Percentiles rank a stretch among this genome's conserved stretches.
Conservation (phyloP, 345 rosid genomes). For the Arabis alpina region DNA sequence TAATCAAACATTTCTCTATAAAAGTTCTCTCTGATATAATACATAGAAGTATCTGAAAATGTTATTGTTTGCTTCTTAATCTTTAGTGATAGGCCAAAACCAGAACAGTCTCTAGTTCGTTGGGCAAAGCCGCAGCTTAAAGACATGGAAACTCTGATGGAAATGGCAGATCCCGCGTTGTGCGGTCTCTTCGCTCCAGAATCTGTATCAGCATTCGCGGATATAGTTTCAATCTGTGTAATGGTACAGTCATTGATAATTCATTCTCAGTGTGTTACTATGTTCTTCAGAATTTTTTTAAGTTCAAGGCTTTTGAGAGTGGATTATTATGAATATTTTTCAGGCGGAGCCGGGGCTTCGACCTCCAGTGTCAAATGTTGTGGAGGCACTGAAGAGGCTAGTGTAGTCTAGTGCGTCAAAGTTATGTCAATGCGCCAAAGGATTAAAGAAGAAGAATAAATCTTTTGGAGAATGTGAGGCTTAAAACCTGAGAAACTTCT, state of each 20-base stretch:
- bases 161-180: constrained; percentile 88
- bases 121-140: constrained; percentile 87
- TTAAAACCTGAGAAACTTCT: constrained; percentile 26
- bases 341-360: constrained; percentile 81
- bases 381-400: constrained; percentile 72
- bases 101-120: constrained; percentile 76
- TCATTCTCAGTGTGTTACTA: constrained; percentile 11
- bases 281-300: background rate
- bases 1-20: background rate
- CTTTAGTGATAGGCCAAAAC: constrained; percentile 61
- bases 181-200: constrained; percentile 88
- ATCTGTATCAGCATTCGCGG: constrained; percentile 79
- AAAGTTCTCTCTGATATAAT: background rate
- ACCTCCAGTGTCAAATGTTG: constrained; percentile 90
- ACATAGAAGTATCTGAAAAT: constrained; percentile 12
- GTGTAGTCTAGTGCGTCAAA: constrained; percentile 44
- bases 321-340: constrained; percentile 3
- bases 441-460: constrained; percentile 26
- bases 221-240: constrained; percentile 76
- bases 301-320: constrained; percentile 21
- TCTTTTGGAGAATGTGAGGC: constrained; percentile 28
- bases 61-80: constrained; percentile 4
- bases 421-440: constrained; percentile 12
- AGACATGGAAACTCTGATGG: constrained; percentile 63
- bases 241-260: constrained; percentile 51